A percentile compares a stretch with the other conserved stretches of the same genome.
Conservation (phyloP, 768 basidiomycete genomes). For the Serendipita sp. region DNA sequence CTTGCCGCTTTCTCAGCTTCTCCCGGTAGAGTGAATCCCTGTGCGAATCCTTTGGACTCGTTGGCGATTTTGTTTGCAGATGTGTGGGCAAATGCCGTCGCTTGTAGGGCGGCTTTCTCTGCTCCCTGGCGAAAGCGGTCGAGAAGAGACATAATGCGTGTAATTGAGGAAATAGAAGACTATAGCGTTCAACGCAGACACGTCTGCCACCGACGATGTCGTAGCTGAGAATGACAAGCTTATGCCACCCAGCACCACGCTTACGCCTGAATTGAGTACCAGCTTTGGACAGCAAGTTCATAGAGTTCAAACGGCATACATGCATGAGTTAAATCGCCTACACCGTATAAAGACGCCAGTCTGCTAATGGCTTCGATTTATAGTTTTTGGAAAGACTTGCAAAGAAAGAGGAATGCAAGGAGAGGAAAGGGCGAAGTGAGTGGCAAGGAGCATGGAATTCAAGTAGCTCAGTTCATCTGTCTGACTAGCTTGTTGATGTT, state of each 20-base stretch:
- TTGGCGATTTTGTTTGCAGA: slow-evolving; percentile 53
- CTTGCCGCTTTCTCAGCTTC: slow-evolving; percentile 91
- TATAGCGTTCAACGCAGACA: too few relatives aligned
- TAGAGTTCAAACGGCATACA: neutral
- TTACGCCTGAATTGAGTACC: neutral
- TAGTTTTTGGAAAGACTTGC: neutral
- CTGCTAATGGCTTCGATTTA: neutral
- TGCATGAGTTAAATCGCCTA: neutral
- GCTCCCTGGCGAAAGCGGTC: slow-evolving; percentile 72
- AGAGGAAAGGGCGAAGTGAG: neutral
- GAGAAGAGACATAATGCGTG: slow-evolving; percentile 26
- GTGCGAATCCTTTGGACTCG: slow-evolving; percentile 63
- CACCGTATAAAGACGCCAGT: neutral
- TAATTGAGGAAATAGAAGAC: too few relatives aligned
- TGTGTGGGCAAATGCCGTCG: slow-evolving; percentile 55
- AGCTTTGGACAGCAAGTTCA: slow-evolving; percentile 2
- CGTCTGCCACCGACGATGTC: too few relatives aligned
- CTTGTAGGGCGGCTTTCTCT: slow-evolving; percentile 67
- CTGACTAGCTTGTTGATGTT: slow-evolving; percentile 95
- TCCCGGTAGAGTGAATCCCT: slow-evolving; percentile 76
- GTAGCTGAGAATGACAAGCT: too few relatives aligned
- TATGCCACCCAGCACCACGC: neutral
- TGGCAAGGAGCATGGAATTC: neutral
- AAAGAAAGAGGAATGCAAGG: neutral
- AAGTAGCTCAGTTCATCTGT: slow-evolving; percentile 33